Evolutionary conservation across 495 filamentous ascomycete genomes (phyloP), one percentile per base, ranked within the genome.

Genomic region (Penicillium nucicola): DNA sequence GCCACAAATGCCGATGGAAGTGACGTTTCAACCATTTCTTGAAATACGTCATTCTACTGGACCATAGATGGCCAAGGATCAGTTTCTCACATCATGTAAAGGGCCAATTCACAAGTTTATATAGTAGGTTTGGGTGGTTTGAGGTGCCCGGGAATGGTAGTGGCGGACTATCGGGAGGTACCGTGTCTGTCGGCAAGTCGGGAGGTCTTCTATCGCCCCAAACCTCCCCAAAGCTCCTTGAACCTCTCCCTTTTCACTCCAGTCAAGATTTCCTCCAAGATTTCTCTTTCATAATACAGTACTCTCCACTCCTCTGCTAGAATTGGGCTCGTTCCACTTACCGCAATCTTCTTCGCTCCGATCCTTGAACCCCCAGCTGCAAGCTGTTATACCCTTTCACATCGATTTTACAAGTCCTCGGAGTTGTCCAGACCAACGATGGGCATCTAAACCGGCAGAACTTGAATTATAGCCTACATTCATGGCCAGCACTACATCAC

Each of bases 181-280:
- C 61, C 61, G 61, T 57, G 53, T 36, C 32, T 28, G 47, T 58
- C 57, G 61, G 54, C 32, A 64, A 45, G 33, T 64, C 61, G 61
- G 61, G 34, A 55, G 57, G 53, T 53, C 38, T 18, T 49, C 39
- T 19, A 45, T 44, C 44, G 17, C 31, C n/a, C n/a, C n/a, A n/a
- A 45, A 35, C 36, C 43, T 38, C 46, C 33, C 15, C 38, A 49
- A 14, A 40, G 18, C 22, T 45, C 44, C 13, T 23, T 47, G n/a
- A n/a, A n/a, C 36, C 38, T 42, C 30, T 11, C 23, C 39, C n/a
- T 19, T 25, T 11, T 33, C n/a, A 28, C n/a, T n/a, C n/a, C n/a
- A n/a, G n/a, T n/a, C n/a, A n/a, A n/a, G n/a, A n/a, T n/a, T n/a
- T n/a, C n/a, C n/a, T n/a, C n/a, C 23, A 14, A 18, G n/a, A 18